These are phyloP conservation scores for Thymus mandschuricus DNA, from an alignment of 257 asterid genomes.

Conservation along the genomic window DNA sequence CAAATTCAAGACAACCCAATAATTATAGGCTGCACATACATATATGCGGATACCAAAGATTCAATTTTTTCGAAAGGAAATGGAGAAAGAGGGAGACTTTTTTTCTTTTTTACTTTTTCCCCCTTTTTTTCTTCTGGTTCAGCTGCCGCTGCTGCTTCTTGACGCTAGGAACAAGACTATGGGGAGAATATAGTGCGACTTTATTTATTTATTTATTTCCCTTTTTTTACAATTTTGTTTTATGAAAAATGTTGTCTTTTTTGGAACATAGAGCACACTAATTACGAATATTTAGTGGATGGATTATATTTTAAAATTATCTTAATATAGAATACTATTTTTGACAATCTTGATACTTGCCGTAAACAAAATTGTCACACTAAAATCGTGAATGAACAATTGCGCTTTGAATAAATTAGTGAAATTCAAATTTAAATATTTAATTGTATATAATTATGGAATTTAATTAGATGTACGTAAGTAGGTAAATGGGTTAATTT, in stretches of 20 bases:
- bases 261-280: not conserved
- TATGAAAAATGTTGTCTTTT: not conserved
- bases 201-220: constrained; percentile 22
- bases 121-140: constrained; percentile 36
- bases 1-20: not conserved
- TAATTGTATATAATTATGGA: no score
- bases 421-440: no score
- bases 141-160: constrained; percentile 45
- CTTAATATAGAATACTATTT: constrained; percentile 7
- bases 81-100: not conserved
- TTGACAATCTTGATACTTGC: not conserved
- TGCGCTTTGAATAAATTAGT: no score
- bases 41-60: not conserved
- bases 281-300: not conserved
- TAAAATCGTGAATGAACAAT: no score
- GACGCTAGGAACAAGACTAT: constrained; percentile 36
- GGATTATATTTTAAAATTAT: not conserved
- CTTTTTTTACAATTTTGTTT: not conserved
- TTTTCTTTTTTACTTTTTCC: not conserved
- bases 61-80: constrained; percentile 3
- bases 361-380: not conserved
- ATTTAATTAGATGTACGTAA: no score
- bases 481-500: no score
- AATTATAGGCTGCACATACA: not conserved
- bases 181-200: constrained; percentile 29